These are phyloP conservation scores for Septoria petroselini DNA, from an alignment of 2,329 filamentous ascomycete species.

Conservation along the genomic window DNA sequence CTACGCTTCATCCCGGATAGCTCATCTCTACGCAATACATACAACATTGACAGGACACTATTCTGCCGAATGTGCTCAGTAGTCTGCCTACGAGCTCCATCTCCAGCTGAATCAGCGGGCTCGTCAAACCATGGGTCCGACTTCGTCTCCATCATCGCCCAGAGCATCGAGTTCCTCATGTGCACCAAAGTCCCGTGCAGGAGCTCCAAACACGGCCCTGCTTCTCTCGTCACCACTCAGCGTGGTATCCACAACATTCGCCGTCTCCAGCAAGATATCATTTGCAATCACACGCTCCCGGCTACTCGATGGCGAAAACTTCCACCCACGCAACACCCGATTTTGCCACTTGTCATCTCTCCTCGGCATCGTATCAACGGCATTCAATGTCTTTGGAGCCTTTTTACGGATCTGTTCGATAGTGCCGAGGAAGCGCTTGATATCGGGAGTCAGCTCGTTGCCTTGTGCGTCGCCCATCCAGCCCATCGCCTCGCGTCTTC, in stretches of 20 bases:
- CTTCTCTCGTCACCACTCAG: not conserved
- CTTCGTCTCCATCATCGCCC: too few relatives aligned
- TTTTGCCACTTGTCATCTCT: constrained; percentile 34
- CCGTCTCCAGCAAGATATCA: not conserved
- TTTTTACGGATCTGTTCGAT: constrained; percentile 34
- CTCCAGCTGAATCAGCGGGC: too few relatives aligned
- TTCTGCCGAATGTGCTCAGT: too few relatives aligned
- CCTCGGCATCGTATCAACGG: constrained; percentile 47
- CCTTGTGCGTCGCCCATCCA: constrained; percentile 29
- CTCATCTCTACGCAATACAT: too few relatives aligned
- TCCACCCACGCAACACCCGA: constrained; percentile 12
- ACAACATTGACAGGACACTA: too few relatives aligned
- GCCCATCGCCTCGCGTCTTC: constrained; percentile 37
- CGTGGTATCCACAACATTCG: not conserved
- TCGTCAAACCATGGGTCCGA: too few relatives aligned
- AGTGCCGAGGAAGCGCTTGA: constrained; percentile 31
- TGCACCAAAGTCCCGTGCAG: not conserved
- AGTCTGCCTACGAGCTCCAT: too few relatives aligned
- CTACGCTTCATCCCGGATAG: too few relatives aligned
- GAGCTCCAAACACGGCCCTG: not conserved
- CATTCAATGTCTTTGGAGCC: constrained; percentile 42
- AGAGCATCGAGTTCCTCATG: not conserved
- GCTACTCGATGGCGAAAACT: not conserved
- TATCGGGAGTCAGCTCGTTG: not conserved
- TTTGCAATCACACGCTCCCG: not conserved